Percentiles rank a stretch among this genome's conserved stretches.
These are phyloP conservation scores for Trichodelitschia bisporula DNA, from an alignment of 495 filamentous ascomycete species.

Conservation along the genomic window DNA sequence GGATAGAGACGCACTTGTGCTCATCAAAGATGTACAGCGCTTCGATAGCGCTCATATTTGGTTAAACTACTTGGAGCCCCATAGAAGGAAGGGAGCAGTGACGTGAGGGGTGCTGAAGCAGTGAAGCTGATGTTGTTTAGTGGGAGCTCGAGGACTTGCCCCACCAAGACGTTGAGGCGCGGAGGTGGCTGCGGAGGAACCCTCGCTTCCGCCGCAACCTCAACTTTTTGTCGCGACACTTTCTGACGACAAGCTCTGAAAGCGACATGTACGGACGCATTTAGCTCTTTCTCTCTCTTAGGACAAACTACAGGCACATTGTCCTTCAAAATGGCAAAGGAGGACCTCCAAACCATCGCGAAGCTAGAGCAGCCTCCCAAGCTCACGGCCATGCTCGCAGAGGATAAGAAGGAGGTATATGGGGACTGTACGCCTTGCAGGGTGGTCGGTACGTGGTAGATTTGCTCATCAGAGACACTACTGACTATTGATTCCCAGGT, in stretches of 20 bases:
- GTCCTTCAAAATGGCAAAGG: not conserved
- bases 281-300: not conserved
- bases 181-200: too few relatives aligned
- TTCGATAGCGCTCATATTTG: slow-evolving; percentile 45
- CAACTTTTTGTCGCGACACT: too few relatives aligned
- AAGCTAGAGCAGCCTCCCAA: not conserved
- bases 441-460: slow-evolving; percentile 12
- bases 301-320: not conserved
- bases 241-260: too few relatives aligned
- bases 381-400: not conserved
- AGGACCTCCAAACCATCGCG: not conserved
- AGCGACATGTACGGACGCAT: not conserved
- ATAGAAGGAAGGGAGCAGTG: too few relatives aligned
- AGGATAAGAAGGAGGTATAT: not conserved
- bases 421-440: slow-evolving; percentile 17
- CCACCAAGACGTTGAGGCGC: too few relatives aligned
- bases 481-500: slow-evolving; percentile 18
- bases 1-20: slow-evolving; percentile 44
- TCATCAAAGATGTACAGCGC: slow-evolving; percentile 93
- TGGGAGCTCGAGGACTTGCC: too few relatives aligned
- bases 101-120: too few relatives aligned
- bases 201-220: too few relatives aligned
- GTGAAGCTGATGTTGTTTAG: too few relatives aligned
- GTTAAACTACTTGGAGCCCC: too few relatives aligned
- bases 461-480: not conserved